Evolutionary conservation across 257 asterid genomes (phyloP), one percentile per base, ranked within the genome.

Genomic region (Nicotiana noctiflora): DNA sequence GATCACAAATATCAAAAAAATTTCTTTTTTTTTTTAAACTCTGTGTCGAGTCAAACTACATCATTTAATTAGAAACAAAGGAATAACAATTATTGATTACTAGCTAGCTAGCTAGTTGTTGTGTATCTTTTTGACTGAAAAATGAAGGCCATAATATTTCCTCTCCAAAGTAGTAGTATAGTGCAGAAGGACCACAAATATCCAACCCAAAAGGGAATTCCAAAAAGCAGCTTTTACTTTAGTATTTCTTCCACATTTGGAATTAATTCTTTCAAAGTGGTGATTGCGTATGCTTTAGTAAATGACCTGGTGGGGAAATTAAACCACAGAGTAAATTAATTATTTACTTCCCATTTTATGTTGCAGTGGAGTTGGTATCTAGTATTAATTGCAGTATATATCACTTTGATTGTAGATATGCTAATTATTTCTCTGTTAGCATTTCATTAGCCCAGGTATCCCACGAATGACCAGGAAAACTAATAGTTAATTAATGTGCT

Each of bases 311-410:
- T 70, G 53, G 77, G 57, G 77, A 12, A 37, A 37, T 37, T 37
- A 37, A 37, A 7, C 46, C 46, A 37, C 10, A 6, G 46, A 68
- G 31, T 19, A 8, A 31, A 68, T 19, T 19, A 11, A 68, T 68
- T 19, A 68, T 3, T 68, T 19, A 70, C 12, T 6, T 70, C 11
- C 32, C 34, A 3, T n/a, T 70, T 70, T n/a, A 40, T 40, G 77
- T 70, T 19, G 77, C 19, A 19, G 77, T 70, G 77, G 77, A 70
- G 57, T 40, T 70, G 78, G 60, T 46, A 72, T 14, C 78, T 72
- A 12, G 12, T 68, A 68, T 23, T 37, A 37, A 37, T 37, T 25
- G 18, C 13, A 61, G 8, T 61, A 61, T 61, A 27, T 27, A 27
- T 27, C 67, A 23, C 34, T 10, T 25, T 60, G 32, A 55, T 34